Evolutionary conservation across 805 yeast species (phyloP).

Genomic region (Blastobotrys robertii): DNA sequence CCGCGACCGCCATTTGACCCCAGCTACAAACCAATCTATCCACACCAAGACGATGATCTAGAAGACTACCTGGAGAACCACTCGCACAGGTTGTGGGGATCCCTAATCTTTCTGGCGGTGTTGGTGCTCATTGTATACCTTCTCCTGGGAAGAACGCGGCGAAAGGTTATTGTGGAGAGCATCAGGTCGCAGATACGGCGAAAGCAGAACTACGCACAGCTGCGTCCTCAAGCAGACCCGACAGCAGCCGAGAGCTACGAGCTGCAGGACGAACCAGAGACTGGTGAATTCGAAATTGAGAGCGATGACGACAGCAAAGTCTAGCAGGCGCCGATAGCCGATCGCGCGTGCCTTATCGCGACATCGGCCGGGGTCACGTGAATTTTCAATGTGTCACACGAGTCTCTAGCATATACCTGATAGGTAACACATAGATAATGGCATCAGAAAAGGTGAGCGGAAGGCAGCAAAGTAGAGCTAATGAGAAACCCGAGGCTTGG

Average conservation of each 20-base stretch:
- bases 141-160: conserved; percentile 27
- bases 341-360: background rate
- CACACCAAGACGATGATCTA: conserved; percentile 12
- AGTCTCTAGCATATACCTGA: too few species aligned
- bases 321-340: background rate
- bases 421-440: too few species aligned
- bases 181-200: conserved; percentile 9
- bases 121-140: conserved; percentile 26
- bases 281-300: conserved; percentile 13
- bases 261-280: conserved; percentile 11
- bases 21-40: too few species aligned
- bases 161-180: conserved; percentile 15
- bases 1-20: too few species aligned
- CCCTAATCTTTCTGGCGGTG: conserved; percentile 26
- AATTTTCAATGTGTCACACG: background rate
- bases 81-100: conserved; percentile 31
- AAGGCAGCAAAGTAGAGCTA: background rate
- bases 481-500: conserved; percentile 20
- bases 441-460: too few species aligned
- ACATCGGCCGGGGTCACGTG: background rate
- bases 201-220: conserved; percentile 1
- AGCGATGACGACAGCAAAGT: conserved; percentile 9
- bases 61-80: conserved; percentile 11
- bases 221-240: background rate
- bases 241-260: conserved; percentile 17